Evolutionary conservation across 2,329 filamentous ascomycete species (phyloP), one percentile per base, ranked within the genome.

Genomic region (Talaromyces verruculosus): DNA sequence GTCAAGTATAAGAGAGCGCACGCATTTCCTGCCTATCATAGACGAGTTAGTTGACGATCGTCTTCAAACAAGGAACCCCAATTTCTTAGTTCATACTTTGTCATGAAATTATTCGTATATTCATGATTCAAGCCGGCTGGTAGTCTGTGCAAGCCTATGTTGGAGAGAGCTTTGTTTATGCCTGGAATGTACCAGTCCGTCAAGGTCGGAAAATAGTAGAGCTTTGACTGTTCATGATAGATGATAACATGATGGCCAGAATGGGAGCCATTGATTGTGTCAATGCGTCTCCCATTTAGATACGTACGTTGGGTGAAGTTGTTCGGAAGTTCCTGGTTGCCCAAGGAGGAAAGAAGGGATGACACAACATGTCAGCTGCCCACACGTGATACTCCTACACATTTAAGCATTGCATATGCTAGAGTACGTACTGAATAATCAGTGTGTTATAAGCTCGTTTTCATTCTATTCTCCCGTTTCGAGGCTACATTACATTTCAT

Each of bases 61-160:
- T 53, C 37, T 60, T 17, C 30, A 55, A 28, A 60, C 13, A 61
- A 53, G 33, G 39, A 60, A 43, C 15, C 33, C 7, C 19, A 33
- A 45, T 43, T n/a, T 22, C 4, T 60, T 19, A 45, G 37, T 28
- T n/a, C 57, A 60, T 60, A 39, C 30, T 28, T 30, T 60, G 57
- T 30, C 22, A 33, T 60, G 28, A 22, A 43, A n/a, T 19, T 25
- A 33, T 28, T 11, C n/a, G 47, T 53, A 47, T 45, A 37, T 39
- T 35, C 61, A 55, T 63, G 61, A 41, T 64, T 49, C 28, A 28
- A 28, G 39, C 28, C 17, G 62, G 62, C 62, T 57, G 49, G 62
- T 45, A 43, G 39, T 19, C 45, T 5, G 15, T 25, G 45, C 60
- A 53, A n/a, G 28, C 28, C 45, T 35, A 53, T 19, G n/a, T 62